phyloP scores from a whole-genome alignment of 352 stramenopile species.

The Globisporangium spiculum region DNA sequence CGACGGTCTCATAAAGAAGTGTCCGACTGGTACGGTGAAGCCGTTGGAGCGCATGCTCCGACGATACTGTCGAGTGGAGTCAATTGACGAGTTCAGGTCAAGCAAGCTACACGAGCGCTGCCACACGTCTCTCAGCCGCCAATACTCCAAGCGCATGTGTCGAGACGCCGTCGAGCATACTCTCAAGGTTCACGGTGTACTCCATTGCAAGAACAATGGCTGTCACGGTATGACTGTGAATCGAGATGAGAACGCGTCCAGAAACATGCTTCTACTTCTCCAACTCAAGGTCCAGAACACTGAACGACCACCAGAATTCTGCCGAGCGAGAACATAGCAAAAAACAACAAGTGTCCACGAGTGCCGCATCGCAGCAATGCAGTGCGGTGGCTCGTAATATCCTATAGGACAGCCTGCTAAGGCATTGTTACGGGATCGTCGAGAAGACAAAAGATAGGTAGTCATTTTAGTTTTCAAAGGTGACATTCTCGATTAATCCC shows the following conservation, averaged over 20 bases:
- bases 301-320: neutral
- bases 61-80: neutral
- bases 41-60: constrained; percentile 6
- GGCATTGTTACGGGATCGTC: too few species aligned
- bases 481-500: too few species aligned
- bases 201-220: constrained; percentile 13
- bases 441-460: too few species aligned
- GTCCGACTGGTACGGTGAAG: constrained; percentile 4
- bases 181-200: constrained; percentile 17
- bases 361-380: neutral
- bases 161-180: neutral
- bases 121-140: too few species aligned
- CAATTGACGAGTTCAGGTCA: neutral
- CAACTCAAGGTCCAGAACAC: neutral
- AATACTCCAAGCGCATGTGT: constrained; percentile 11
- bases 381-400: constrained; percentile 3
- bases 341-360: constrained; percentile 15
- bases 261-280: constrained; percentile 9
- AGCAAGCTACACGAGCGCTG: constrained; percentile 12
- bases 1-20: constrained; percentile 18
- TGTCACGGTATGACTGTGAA: constrained; percentile 14
- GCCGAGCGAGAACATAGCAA: neutral
- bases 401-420: neutral
- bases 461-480: too few species aligned
- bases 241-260: constrained; percentile 6